Evolutionary conservation across 2,329 filamentous ascomycete genomes (phyloP), one percentile per base, ranked within the genome.

Genomic region (Trichoderma guizhouense): DNA sequence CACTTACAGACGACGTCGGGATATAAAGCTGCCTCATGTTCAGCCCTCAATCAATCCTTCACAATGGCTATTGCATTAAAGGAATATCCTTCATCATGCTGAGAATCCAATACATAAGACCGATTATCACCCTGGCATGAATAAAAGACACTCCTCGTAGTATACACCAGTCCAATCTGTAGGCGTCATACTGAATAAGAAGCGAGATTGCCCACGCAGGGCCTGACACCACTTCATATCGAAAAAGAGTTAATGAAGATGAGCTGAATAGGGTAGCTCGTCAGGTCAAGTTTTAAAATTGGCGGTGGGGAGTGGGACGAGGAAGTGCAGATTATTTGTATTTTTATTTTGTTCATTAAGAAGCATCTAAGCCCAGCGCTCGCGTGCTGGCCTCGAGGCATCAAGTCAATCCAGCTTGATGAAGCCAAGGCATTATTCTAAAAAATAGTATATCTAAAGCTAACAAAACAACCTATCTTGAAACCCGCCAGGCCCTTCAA

Each of bases 101-200:
- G 7, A 5, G 5, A 51, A 21, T 21, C 9, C 9, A 0, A 51
- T 21, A 12, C 1, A 11, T 2, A 0, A 11, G n/a, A 51, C 4
- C 9, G 9, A 21, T 9, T 6, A 12, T 21, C 9, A 1, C 12
- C 2, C 3, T 21, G 18, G 8, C 43, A 1, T 21, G 43, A 12
- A 0, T 3, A 51, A 51, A 51, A 0, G 0, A 1, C n/a, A 21
- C 2, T 5, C 0, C 4, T 6, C n/a, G n/a, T 21, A 51, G 43
- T 51, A 51, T 12, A 12, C 18, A 21, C 9, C 43, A 51, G 43
- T 12, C n/a, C n/a, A 51, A 51, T 12, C n/a, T 51, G 43, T 21
- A 51, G 43, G n/a, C n/a, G 8, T 21, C n/a, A 51, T 51, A 51
- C 43, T 51, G n/a, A 51, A 21, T 6, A 51, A 21, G n/a, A 51